Conservation (phyloP, 2,329 filamentous ascomycete genomes). For the Sphaerostilbella broomeana region DNA sequence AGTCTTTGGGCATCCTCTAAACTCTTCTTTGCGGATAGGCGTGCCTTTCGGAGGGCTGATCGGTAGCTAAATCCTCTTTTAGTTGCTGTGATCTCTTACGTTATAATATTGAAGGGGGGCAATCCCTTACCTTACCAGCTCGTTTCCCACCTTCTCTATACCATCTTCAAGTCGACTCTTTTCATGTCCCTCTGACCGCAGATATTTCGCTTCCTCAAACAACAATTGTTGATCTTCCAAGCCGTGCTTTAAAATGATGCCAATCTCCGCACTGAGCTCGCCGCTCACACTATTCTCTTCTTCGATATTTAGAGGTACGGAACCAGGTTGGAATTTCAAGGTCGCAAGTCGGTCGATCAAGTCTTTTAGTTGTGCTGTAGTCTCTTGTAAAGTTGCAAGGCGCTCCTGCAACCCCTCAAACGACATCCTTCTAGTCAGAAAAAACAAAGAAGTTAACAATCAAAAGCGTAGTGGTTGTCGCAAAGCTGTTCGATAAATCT, state of each 20-base stretch:
- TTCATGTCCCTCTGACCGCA: slow-evolving; percentile 50
- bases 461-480: too few species aligned
- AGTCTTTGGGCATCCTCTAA: slow-evolving; percentile 66
- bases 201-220: slow-evolving; percentile 68
- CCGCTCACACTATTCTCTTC: slow-evolving; percentile 51
- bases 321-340: slow-evolving; percentile 53
- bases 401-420: slow-evolving; percentile 57
- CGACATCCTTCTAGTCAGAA: slow-evolving; percentile 37
- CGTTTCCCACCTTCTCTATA: slow-evolving; percentile 58
- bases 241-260: slow-evolving; percentile 66
- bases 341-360: slow-evolving; percentile 54
- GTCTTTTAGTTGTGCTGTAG: slow-evolving; percentile 48
- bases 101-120: too few species aligned
- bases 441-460: background rate
- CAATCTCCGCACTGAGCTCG: slow-evolving; percentile 76
- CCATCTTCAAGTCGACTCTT: slow-evolving; percentile 60
- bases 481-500: too few species aligned
- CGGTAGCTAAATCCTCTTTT: too few species aligned
- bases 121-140: slow-evolving; percentile 59
- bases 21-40: slow-evolving; percentile 69
- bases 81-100: too few species aligned
- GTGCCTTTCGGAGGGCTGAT: slow-evolving; percentile 71
- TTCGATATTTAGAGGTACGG: slow-evolving; percentile 43
- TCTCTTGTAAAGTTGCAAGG: slow-evolving; percentile 54
- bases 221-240: slow-evolving; percentile 81